phyloP scores from a whole-genome alignment of 331 rosid species.

The Pyrus hybrid region DNA sequence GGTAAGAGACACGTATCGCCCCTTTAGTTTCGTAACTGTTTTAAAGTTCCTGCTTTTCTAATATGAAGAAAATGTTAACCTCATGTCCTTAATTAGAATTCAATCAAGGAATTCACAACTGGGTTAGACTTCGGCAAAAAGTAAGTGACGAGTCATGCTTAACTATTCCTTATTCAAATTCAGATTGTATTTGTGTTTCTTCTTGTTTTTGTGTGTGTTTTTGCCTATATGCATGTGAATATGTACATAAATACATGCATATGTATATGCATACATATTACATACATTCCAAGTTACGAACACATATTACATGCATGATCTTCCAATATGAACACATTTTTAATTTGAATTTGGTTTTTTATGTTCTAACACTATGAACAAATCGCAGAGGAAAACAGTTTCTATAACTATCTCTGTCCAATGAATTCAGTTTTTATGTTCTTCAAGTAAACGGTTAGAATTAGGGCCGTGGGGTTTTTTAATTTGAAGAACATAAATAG shows the following conservation, averaged over 20 bases:
- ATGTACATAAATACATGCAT: no score
- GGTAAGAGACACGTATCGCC: not conserved
- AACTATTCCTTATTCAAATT: not conserved
- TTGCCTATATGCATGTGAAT: not conserved
- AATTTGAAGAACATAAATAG: no score
- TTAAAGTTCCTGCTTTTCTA: not conserved
- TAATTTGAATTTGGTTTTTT: no score
- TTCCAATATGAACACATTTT: no score
- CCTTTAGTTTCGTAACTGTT: not conserved
- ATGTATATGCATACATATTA: not conserved
- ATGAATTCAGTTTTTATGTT: no score
- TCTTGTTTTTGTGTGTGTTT: not conserved
- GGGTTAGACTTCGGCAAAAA: slow-evolving; percentile 87
- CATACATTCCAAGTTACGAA: not conserved
- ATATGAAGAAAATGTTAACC: not conserved
- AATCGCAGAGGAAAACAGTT: no score
- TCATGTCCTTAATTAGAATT: slow-evolving; percentile 29
- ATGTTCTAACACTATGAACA: no score
- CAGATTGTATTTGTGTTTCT: not conserved
- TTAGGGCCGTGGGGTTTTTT: no score
- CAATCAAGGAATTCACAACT: slow-evolving; percentile 46
- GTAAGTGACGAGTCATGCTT: slow-evolving; percentile 36
- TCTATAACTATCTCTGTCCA: no score
- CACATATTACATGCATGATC: not conserved
- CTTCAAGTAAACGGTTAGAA: no score